phyloP scores from a whole-genome alignment of 2,329 filamentous ascomycete species.

The Cladorrhinum sp. region DNA sequence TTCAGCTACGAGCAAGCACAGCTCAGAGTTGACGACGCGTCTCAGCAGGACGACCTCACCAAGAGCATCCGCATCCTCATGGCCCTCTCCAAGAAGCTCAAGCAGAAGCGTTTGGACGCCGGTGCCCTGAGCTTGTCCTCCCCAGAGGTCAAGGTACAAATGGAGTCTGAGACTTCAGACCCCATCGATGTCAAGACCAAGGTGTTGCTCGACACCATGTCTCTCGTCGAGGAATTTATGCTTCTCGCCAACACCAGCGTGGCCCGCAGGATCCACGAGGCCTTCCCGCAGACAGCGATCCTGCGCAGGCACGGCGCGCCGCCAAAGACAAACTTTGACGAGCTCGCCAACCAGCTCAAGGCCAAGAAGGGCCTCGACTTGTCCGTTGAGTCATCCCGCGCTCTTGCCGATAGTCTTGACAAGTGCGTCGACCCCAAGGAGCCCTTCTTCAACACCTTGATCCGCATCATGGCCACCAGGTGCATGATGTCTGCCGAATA shows the following conservation, averaged over 20 bases:
- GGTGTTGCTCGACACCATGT: constrained; percentile 90
- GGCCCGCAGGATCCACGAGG: constrained; percentile 81
- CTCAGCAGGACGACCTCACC: constrained; percentile 85
- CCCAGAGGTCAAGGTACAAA: constrained; percentile 95
- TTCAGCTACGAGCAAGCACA: constrained; percentile 98
- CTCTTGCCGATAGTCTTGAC: constrained; percentile 91
- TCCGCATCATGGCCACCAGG: constrained; percentile 94
- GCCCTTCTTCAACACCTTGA: constrained; percentile 97
- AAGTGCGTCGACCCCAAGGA: constrained; percentile 73
- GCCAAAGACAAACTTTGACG: constrained; percentile 94
- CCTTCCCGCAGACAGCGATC: constrained; percentile 93
- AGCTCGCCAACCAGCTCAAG: constrained; percentile 84
- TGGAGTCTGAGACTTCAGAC: constrained; percentile 92
- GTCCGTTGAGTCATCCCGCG: constrained; percentile 79
- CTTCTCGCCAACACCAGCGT: constrained; percentile 95
- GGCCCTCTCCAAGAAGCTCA: constrained; percentile 85
- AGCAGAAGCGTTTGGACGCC: constrained; percentile 93
- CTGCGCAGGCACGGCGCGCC: constrained; percentile 88
- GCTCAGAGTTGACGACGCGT: constrained; percentile 83
- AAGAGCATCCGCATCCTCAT: constrained; percentile 83
- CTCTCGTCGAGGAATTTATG: constrained; percentile 98
- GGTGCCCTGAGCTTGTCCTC: constrained; percentile 93
- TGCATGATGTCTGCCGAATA: constrained; percentile 99
- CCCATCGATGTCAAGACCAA: constrained; percentile 97
- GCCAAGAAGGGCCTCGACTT: constrained; percentile 81